Conservation (phyloP, 805 yeast genomes). For the Saccharomyces kudriavzevii region DNA sequence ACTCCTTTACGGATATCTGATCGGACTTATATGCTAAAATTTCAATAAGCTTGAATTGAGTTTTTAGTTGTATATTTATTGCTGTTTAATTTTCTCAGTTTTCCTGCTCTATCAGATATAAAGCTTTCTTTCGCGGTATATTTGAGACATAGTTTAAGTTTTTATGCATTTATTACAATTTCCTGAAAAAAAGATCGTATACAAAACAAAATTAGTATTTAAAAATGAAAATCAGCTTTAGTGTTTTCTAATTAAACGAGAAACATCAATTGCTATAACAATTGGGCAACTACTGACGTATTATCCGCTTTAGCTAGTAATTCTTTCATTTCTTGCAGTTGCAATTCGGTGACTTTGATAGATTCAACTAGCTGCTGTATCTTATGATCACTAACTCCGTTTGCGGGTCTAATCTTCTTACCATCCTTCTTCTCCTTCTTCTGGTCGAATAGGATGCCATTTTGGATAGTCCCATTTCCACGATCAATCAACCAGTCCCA, state of each 20-base stretch:
- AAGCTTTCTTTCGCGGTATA: no score
- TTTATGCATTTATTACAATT: neutral
- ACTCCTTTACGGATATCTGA: neutral
- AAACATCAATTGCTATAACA: neutral
- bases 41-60: neutral
- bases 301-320: conserved; percentile 7
- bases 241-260: neutral
- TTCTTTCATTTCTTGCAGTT: conserved; percentile 21
- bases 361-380: conserved; percentile 23
- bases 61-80: neutral
- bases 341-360: conserved; percentile 21
- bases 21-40: neutral
- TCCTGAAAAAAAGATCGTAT: neutral
- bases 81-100: neutral
- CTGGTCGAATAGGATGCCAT: neutral
- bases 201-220: neutral
- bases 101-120: neutral
- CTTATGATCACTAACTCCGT: conserved; percentile 11
- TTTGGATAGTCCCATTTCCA: conserved; percentile 11
- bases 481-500: conserved; percentile 68
- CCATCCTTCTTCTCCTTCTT: neutral
- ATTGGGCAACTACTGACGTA: neutral
- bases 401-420: neutral
- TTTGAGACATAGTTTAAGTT: no score
- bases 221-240: no score